Evolutionary conservation across 768 basidiomycete species (phyloP), one percentile per base, ranked within the genome.

Genomic region (Leccinellum luteum): DNA sequence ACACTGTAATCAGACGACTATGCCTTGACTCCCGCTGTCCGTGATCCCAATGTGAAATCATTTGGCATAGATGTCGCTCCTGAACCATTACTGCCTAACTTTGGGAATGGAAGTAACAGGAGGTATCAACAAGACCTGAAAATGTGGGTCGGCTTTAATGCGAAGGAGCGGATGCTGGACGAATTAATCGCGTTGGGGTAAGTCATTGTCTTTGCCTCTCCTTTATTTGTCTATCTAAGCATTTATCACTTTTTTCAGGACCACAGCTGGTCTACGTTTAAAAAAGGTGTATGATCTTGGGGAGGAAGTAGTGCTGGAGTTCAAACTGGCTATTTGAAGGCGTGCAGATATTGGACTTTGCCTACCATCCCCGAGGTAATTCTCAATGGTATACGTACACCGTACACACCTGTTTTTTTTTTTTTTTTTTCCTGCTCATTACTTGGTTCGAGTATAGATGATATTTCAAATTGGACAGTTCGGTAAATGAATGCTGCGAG

Each of bases 31-130:
- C 44, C 54, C 6, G 64, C 62, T 15, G 35, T 55, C 23, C 58
- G 51, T 17, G 58, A 62, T 23, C 48, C 54, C 14, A 55, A 28
- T 30, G 41, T 44, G 4, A 54, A 57, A 10, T 57, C 54, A 8
- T 58, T 51, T 28, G 58, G 55, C 41, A 38, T 59, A 69, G 66
- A 67, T 7, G 52, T 62, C 58, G 79, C 78, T 1, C 80, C 79
- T 0, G 74, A 75, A 52, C 81, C 79, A 0, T 66, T 83, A 48
- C 69, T 81, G 2, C 74, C 80, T 6, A 81, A 81, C 63, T 81
- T 75, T 52, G 80, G 79, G 27, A 70, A 74, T 6, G 80, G 77
- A 2, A 69, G 68, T 38, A 65, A 76, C 43, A 66, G 74, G 6
- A 66, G 68, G 28, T 81, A 81, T 59, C 66, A 77, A 32, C 75